A percentile compares a stretch with the other conserved stretches of the same genome.
Evolutionary conservation across 2,329 filamentous ascomycete species (phyloP).

Genomic region (Pseudonectria buxi): DNA sequence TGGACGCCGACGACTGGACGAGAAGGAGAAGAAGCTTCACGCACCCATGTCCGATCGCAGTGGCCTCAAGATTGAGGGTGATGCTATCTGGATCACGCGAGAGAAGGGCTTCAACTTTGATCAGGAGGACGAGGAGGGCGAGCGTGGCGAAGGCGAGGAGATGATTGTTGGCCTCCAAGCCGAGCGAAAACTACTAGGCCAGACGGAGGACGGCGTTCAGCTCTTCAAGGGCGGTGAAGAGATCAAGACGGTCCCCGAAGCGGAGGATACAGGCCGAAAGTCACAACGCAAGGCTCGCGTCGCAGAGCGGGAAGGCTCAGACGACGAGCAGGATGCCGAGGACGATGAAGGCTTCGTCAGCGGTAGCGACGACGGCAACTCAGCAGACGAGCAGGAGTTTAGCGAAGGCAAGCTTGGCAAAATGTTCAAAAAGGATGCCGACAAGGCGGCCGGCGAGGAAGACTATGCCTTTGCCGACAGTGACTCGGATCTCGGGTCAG

Average conservation of each 20-base stretch:
- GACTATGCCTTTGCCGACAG: conserved; percentile 91
- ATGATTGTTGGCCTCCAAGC: conserved; percentile 85
- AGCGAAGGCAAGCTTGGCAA: conserved; percentile 54
- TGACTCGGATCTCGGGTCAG: conserved; percentile 89
- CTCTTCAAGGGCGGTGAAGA: conserved; percentile 75
- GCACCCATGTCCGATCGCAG: conserved; percentile 98
- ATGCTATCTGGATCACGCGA: conserved; percentile 82
- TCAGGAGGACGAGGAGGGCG: conserved; percentile 56
- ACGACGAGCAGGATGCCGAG: conserved; percentile 42
- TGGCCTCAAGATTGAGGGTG: conserved; percentile 91
- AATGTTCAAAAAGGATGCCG: conserved; percentile 48
- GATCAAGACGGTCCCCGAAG: conserved; percentile 49
- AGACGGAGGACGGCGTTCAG: conserved; percentile 74
- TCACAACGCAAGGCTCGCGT: conserved; percentile 51
- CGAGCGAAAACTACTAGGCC: conserved; percentile 73
- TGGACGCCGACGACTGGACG: conserved; percentile 72
- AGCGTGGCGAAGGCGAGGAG: conserved; percentile 90
- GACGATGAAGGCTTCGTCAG: conserved; percentile 49
- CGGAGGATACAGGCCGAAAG: conserved; percentile 55
- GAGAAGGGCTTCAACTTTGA: conserved; percentile 72
- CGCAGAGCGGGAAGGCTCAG: conserved; percentile 52
- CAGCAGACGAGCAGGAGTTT: conserved; percentile 50
- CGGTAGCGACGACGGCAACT: conserved; percentile 45
- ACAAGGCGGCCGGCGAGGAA: conserved; percentile 50
- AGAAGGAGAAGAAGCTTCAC: conserved; percentile 94